A percentile compares a stretch with the other conserved stretches of the same genome.
Evolutionary conservation across 176 grass and related monocot genomes (phyloP).

Genomic region (Stipa capillata): DNA sequence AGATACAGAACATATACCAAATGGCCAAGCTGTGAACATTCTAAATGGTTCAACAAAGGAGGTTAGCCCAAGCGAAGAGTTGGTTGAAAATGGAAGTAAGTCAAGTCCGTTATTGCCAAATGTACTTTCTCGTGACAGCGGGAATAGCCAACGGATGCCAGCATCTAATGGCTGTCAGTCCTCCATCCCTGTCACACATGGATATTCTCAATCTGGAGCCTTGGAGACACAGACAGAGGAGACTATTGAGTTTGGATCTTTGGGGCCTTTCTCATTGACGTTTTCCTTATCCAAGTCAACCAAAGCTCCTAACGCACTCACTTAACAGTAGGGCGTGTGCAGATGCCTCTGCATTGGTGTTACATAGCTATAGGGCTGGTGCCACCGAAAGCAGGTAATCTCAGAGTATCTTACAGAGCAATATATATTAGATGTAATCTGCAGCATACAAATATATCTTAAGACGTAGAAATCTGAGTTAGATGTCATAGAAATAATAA

Average conservation of each 20-base stretch:
- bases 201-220: neutral
- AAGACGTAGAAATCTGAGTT: neutral
- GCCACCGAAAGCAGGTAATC: slow-evolving; percentile 35
- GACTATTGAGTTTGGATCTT: slow-evolving; percentile 50
- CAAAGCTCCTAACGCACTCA: neutral
- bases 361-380: neutral
- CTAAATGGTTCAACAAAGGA: neutral
- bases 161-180: neutral
- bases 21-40: neutral
- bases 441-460: neutral
- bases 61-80: neutral
- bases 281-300: slow-evolving; percentile 15
- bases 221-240: neutral
- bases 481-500: neutral
- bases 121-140: neutral
- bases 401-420: neutral
- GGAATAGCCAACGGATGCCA: neutral
- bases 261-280: slow-evolving; percentile 45
- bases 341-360: neutral
- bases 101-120: neutral
- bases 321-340: neutral
- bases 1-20: neutral
- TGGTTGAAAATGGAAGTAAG: neutral
- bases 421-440: neutral
- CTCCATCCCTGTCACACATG: neutral